Conservation (phyloP, 1,139 yeast species). For the Hemisphaericaspora subhashii region DNA sequence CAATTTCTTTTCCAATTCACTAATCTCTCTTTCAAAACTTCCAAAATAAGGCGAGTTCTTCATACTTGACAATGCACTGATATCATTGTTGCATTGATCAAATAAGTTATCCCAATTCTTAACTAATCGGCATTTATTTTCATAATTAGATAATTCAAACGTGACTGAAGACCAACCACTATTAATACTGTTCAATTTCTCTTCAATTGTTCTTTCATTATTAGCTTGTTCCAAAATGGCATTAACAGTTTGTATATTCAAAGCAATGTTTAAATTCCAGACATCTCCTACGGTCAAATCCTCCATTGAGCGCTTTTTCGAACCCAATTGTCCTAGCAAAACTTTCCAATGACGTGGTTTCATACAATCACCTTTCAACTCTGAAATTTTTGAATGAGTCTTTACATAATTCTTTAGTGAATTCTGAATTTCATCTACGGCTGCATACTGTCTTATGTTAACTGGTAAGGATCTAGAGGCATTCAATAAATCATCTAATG, state of each 20-base stretch:
- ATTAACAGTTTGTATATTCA: conserved; percentile 49
- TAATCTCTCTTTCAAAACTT: conserved; percentile 61
- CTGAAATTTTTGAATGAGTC: conserved; percentile 41
- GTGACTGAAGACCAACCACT: conserved; percentile 48
- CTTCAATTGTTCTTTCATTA: conserved; percentile 70
- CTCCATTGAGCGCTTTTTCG: conserved; percentile 17
- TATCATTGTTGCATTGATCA: conserved; percentile 59
- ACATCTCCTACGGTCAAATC: conserved; percentile 56
- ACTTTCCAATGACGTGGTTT: conserved; percentile 69
- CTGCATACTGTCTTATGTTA: conserved; percentile 65
- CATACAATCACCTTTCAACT: conserved; percentile 57
- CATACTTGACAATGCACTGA: conserved; percentile 69
- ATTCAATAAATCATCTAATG: conserved; percentile 52
- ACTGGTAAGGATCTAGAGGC: conserved; percentile 56
- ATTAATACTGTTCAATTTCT: conserved; percentile 48
- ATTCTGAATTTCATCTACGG: conserved; percentile 60
- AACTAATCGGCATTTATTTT: conserved; percentile 55
- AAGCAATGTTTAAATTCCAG: conserved; percentile 53
- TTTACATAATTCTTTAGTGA: conserved; percentile 43
- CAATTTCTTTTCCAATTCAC: conserved; percentile 57
- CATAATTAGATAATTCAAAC: conserved; percentile 58
- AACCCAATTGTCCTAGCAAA: conserved; percentile 39
- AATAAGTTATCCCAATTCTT: conserved; percentile 69
- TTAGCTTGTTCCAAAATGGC: conserved; percentile 63
- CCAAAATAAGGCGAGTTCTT: conserved; percentile 63